Evolutionary conservation across 805 yeast species (phyloP), one percentile per base, ranked within the genome.

Genomic region (Ogataea trehaloabstinens): DNA sequence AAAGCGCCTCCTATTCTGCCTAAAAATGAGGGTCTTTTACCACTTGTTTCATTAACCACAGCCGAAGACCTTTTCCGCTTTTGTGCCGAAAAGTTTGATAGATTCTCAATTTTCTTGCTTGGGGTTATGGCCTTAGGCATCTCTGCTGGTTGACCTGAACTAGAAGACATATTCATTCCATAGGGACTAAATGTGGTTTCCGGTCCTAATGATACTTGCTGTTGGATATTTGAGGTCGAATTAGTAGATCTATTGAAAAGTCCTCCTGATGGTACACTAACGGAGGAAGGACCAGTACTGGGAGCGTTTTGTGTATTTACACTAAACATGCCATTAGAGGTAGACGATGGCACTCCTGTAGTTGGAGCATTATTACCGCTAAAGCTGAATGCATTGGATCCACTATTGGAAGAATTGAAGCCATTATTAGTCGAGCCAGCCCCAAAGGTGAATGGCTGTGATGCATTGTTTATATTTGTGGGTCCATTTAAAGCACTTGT

Each of bases 51-150:
- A 5, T 41, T 57, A 42, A 6, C 44, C 36, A 4, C 36, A 3
- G 63, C 49, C 2, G 38, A 27, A 6, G 56, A 42, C 30, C 62
- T 38, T 27, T 53, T 54, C 20, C 55, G 55, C 34, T 51, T 55
- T 27, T 45, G 53, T 2, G 35, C 3, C 5, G 34, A 17, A n/a
- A 16, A 25, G 28, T 13, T 12, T 18, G 38, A 28, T 3, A 42
- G 24, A 27, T 19, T 11, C 4, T 36, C 46, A 3, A 35, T 11
- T 2, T 45, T 24, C 8, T 45, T 34, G 16, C 45, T 31, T 4
- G 53, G 49, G 2, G 64, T 60, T 12, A 60, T 22, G 4, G 64
- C 39, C 21, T 48, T 52, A 28, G 66, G 65, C 64, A 60, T 60
- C 28, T 52, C 61, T 6, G 48, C 19, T 1, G 19, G 33, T 12